A percentile compares a stretch with the other conserved stretches of the same genome.
Conservation (phyloP, 352 stramenopile species). For the Pythium insidiosum region DNA sequence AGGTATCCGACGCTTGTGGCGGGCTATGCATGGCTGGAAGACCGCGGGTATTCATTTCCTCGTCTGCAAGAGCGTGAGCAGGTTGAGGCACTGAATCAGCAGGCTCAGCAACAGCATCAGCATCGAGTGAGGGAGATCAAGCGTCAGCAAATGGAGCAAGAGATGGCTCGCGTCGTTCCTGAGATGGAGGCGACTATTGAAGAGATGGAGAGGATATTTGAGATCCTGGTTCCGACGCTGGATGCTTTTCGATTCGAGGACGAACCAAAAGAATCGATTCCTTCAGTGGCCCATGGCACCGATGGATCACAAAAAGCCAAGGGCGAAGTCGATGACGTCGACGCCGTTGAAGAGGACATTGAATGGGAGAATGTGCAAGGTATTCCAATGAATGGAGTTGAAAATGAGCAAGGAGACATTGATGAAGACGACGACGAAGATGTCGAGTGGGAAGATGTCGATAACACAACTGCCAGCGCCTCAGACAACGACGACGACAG, state of each 20-base stretch:
- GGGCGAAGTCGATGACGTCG: slow-evolving; percentile 10
- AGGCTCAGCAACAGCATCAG: slow-evolving; percentile 3
- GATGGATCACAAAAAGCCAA: background rate
- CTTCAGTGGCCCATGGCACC: background rate
- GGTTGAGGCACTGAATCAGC: slow-evolving; percentile 16
- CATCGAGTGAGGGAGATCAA: slow-evolving; percentile 7
- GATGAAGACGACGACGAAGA: slow-evolving; percentile 2
- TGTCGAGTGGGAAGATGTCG: slow-evolving; percentile 12
- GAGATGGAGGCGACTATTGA: slow-evolving; percentile 61
- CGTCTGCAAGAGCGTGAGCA: slow-evolving; percentile 1
- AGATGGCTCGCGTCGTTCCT: slow-evolving; percentile 38
- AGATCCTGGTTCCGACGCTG: slow-evolving; percentile 66
- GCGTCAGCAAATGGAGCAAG: slow-evolving; percentile 15
- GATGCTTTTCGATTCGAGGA: slow-evolving; percentile 41
- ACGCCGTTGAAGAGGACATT: slow-evolving; percentile 8
- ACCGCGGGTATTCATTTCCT: slow-evolving; percentile 51
- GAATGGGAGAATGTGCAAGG: slow-evolving; percentile 12
- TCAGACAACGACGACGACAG: slow-evolving; percentile 7
- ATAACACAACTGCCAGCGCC: background rate
- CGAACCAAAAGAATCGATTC: background rate
- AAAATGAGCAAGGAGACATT: background rate
- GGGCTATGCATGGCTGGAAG: slow-evolving; percentile 31
- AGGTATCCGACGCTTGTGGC: slow-evolving; percentile 48
- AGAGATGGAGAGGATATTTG: slow-evolving; percentile 70
- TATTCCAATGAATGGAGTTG: background rate